Evolutionary conservation across 176 grass and related monocot species (phyloP).

Genomic region (Oryza officinalis): DNA sequence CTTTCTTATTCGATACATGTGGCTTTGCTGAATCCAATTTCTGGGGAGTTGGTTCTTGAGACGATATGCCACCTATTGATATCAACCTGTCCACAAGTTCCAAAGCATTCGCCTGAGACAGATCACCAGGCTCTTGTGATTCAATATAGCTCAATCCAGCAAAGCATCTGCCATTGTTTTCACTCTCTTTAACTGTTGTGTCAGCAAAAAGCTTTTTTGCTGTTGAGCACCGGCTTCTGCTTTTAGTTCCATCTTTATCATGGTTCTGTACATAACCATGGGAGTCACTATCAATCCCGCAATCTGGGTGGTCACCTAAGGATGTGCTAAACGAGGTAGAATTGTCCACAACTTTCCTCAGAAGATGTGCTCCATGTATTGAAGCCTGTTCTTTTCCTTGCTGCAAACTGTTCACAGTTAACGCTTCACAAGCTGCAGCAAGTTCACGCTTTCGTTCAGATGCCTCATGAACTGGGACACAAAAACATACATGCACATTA

Average conservation of each 20-base stretch:
- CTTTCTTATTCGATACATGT: constrained; percentile 49
- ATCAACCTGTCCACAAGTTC: constrained; percentile 77
- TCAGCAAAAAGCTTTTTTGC: constrained; percentile 75
- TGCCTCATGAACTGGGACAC: neutral
- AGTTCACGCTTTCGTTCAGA: constrained; percentile 11
- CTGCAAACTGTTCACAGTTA: constrained; percentile 12
- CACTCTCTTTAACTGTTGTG: constrained; percentile 19
- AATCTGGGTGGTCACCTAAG: constrained; percentile 12
- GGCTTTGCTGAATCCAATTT: constrained; percentile 45
- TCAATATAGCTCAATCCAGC: constrained; percentile 64
- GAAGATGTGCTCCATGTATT: constrained; percentile 19
- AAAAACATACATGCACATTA: neutral
- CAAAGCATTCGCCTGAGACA: constrained; percentile 81
- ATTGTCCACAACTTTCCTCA: constrained; percentile 22
- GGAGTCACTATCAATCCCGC: constrained; percentile 42
- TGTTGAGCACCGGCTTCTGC: constrained; percentile 47
- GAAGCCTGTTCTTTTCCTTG: constrained; percentile 24
- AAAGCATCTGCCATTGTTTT: constrained; percentile 25
- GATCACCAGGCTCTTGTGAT: constrained; percentile 74
- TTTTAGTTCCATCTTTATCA: constrained; percentile 46
- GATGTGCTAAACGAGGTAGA: constrained; percentile 25
- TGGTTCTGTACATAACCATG: constrained; percentile 52
- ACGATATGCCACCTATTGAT: constrained; percentile 45
- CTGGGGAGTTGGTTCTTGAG: constrained; percentile 51
- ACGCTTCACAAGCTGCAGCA: constrained; percentile 14